Percentiles rank a stretch among this genome's conserved stretches.
Evolutionary conservation across 1,284 basidiomycete genomes (phyloP).

Genomic region (Coniferiporia weirii): DNA sequence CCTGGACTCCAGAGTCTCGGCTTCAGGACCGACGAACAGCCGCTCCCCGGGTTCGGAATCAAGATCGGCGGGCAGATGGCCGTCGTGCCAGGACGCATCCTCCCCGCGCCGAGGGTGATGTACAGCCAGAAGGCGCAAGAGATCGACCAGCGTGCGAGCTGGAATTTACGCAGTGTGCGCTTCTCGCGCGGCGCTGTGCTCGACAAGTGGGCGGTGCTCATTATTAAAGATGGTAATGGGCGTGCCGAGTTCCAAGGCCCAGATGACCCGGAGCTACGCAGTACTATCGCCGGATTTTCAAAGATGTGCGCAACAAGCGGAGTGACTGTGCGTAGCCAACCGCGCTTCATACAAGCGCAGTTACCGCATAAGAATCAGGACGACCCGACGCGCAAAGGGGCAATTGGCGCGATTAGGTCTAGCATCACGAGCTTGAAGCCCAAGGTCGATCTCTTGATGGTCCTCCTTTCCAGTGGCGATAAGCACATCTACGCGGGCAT

Average conservation of each 20-base stretch:
- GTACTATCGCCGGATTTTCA: slow-evolving; percentile 44
- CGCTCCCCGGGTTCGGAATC: slow-evolving; percentile 55
- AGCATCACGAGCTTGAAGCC: slow-evolving; percentile 26
- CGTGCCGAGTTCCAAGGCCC: slow-evolving; percentile 42
- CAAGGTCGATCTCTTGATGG: slow-evolving; percentile 35
- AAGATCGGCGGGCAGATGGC: slow-evolving; percentile 60
- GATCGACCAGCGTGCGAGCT: slow-evolving; percentile 59
- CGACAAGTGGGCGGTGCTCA: slow-evolving; percentile 56
- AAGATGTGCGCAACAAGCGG: slow-evolving; percentile 56
- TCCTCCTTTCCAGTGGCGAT: slow-evolving; percentile 62
- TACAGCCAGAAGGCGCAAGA: slow-evolving; percentile 44
- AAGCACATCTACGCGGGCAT: slow-evolving; percentile 65
- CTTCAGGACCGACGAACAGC: slow-evolving; percentile 40
- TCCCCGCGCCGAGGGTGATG: slow-evolving; percentile 51
- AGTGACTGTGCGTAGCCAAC: slow-evolving; percentile 40
- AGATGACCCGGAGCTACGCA: slow-evolving; percentile 43
- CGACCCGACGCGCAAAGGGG: slow-evolving; percentile 45
- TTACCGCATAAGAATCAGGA: slow-evolving; percentile 40
- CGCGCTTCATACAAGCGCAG: slow-evolving; percentile 29
- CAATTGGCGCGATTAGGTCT: slow-evolving; percentile 35
- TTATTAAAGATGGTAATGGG: slow-evolving; percentile 51
- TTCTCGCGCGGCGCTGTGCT: slow-evolving; percentile 52
- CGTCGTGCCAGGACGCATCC: slow-evolving; percentile 65
- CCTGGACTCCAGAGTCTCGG: slow-evolving; percentile 59
- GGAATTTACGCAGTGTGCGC: slow-evolving; percentile 62